Evolutionary conservation across 2,329 filamentous ascomycete species (phyloP).

Genomic region (Hymenoscyphus fraxineus): DNA sequence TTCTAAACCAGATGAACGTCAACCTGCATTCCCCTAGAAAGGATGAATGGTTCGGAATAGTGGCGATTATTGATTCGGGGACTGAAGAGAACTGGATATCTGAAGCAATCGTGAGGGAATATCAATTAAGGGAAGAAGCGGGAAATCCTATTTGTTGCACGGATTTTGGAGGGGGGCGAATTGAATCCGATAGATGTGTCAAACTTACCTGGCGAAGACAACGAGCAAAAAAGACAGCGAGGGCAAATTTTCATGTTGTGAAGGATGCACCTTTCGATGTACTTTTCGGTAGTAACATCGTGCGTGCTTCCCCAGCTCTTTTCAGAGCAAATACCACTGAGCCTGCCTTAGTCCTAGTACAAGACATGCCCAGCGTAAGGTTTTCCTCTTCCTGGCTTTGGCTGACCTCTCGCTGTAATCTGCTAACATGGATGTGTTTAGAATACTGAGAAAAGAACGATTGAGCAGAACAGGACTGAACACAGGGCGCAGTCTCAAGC

Average conservation of each 20-base stretch:
- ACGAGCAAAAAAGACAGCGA: not conserved
- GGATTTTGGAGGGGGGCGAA: not conserved
- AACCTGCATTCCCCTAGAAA: not conserved
- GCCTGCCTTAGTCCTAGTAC: not conserved
- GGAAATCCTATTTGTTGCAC: not conserved
- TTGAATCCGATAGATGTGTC: not conserved
- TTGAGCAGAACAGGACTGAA: not conserved
- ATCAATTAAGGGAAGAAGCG: not conserved
- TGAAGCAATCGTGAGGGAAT: not conserved
- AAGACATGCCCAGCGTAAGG: not conserved
- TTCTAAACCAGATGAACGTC: conserved; percentile 11
- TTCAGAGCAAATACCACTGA: not conserved
- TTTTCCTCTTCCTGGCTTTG: not conserved
- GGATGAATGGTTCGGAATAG: not conserved
- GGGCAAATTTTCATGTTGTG: conserved; percentile 2
- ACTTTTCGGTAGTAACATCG: conserved; percentile 1
- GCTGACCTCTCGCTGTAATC: not conserved
- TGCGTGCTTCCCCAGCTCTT: not conserved
- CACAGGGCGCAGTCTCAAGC: not conserved
- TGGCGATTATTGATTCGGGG: not conserved
- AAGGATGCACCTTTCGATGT: not conserved
- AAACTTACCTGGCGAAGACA: not conserved
- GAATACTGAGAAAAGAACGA: not conserved
- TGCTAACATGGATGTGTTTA: not conserved
- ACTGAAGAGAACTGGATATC: not conserved